Conservation (phyloP, 2,329 filamentous ascomycete species). For the Metarhizium anisopliae region DNA sequence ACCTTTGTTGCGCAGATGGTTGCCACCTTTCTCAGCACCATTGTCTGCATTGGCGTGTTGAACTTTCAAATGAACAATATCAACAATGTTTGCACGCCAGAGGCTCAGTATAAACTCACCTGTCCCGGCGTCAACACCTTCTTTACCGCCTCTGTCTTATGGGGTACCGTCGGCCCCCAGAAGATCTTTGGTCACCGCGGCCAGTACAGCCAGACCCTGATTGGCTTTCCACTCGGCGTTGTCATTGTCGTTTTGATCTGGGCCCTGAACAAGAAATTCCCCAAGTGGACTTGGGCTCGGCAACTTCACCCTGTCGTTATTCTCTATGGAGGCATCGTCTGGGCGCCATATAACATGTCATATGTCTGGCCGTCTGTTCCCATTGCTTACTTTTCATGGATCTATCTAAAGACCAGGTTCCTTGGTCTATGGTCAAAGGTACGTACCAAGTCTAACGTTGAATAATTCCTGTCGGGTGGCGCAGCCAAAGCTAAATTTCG, state of each 20-base stretch:
- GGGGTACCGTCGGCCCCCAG: slow-evolving; percentile 43
- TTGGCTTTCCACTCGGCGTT: slow-evolving; percentile 42
- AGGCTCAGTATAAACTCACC: slow-evolving; percentile 38
- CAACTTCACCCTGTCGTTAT: slow-evolving; percentile 41
- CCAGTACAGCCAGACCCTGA: slow-evolving; percentile 36
- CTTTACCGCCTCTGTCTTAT: slow-evolving; percentile 47
- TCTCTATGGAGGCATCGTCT: slow-evolving; percentile 35
- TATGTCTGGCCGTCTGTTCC: slow-evolving; percentile 44
- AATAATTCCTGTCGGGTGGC: background rate
- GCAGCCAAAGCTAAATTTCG: background rate
- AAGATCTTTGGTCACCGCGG: slow-evolving; percentile 40
- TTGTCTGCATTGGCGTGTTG: slow-evolving; percentile 40
- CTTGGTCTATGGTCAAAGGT: slow-evolving; percentile 44
- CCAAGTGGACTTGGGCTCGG: slow-evolving; percentile 28
- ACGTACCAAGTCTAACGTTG: slow-evolving; percentile 6
- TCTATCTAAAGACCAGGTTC: slow-evolving; percentile 40
- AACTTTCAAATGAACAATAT: slow-evolving; percentile 42
- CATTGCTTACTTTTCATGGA: slow-evolving; percentile 42
- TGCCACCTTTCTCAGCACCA: slow-evolving; percentile 44
- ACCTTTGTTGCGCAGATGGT: slow-evolving; percentile 51
- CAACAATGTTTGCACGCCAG: slow-evolving; percentile 35
- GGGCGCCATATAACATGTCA: slow-evolving; percentile 41
- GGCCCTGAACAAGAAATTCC: slow-evolving; percentile 29
- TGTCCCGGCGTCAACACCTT: slow-evolving; percentile 46
- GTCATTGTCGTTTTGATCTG: slow-evolving; percentile 34